Conservation (phyloP, 768 basidiomycete genomes). For the Termitomyces sp. region DNA sequence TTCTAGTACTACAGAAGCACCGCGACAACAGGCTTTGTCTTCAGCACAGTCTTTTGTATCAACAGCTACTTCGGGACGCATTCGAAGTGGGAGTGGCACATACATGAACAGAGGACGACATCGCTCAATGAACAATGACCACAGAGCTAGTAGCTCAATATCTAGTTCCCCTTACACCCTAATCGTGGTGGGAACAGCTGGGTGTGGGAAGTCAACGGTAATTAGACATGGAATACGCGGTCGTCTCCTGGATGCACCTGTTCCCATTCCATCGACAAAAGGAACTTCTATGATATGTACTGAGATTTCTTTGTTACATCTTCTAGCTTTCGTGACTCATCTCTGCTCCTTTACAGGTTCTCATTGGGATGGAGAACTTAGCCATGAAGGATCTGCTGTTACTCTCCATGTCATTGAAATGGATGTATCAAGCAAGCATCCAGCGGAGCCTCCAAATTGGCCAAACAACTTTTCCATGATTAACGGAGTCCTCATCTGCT, state of each 20-base stretch:
- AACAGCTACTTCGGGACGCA: conserved; percentile 33
- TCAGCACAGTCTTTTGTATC: conserved; percentile 34
- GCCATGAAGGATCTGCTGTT: conserved; percentile 31
- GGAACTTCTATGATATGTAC: conserved; percentile 38
- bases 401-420: conserved; percentile 54
- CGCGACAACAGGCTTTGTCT: conserved; percentile 33
- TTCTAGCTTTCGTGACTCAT: background rate
- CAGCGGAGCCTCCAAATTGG: conserved; percentile 23
- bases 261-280: conserved; percentile 27
- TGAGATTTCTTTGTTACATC: conserved; percentile 5
- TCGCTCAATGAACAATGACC: conserved; percentile 31
- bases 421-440: conserved; percentile 32
- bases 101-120: conserved; percentile 33
- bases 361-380: conserved; percentile 30
- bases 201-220: conserved; percentile 84
- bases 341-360: conserved; percentile 21
- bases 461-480: conserved; percentile 55
- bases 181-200: conserved; percentile 72
- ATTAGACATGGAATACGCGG: conserved; percentile 73
- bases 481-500: conserved; percentile 84
- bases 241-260: conserved; percentile 40
- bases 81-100: conserved; percentile 61
- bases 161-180: conserved; percentile 47
- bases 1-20: conserved; percentile 32
- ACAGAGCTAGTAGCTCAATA: conserved; percentile 21